A percentile compares a stretch with the other conserved stretches of the same genome.
Conservation (phyloP, 768 basidiomycete species). For the Pleurotus ostreatus region DNA sequence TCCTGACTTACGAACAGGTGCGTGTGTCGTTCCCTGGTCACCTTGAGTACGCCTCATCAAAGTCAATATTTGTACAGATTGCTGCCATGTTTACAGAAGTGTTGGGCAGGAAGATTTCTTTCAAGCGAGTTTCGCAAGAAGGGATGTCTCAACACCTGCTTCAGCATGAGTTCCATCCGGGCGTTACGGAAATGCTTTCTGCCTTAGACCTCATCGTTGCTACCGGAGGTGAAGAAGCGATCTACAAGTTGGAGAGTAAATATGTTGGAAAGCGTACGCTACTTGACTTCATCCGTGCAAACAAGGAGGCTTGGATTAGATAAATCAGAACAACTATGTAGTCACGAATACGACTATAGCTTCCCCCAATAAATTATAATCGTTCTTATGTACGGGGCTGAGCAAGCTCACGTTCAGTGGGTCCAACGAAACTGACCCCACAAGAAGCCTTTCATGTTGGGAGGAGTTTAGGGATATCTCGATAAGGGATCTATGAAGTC, state of each 20-base stretch:
- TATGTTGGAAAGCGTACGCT: conserved; percentile 20
- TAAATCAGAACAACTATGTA: background rate
- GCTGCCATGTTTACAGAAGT: conserved; percentile 20
- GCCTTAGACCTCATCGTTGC: conserved; percentile 15
- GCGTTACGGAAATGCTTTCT: conserved; percentile 16
- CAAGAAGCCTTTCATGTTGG: too few relatives aligned
- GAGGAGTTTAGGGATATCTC: too few relatives aligned
- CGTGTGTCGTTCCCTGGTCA: background rate
- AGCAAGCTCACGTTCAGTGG: too few relatives aligned
- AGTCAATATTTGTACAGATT: conserved; percentile 12
- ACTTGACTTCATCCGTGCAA: conserved; percentile 20
- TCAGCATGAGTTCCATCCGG: conserved; percentile 13
- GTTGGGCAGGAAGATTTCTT: conserved; percentile 25
- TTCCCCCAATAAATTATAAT: too few relatives aligned
- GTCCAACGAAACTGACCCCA: too few relatives aligned
- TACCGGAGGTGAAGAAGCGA: conserved; percentile 19
- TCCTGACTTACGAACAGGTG: conserved; percentile 27
- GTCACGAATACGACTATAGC: background rate
- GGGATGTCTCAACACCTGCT: conserved; percentile 16
- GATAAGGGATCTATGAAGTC: too few relatives aligned
- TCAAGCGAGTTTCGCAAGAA: conserved; percentile 16
- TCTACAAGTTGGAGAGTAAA: conserved; percentile 15
- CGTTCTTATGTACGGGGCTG: too few relatives aligned
- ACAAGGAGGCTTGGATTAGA: conserved; percentile 14
- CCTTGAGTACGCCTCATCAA: too few relatives aligned